Base-by-base conservation (phyloP, 2,329 filamentous ascomycete species). In the Parastagonospora avenae region DNA sequence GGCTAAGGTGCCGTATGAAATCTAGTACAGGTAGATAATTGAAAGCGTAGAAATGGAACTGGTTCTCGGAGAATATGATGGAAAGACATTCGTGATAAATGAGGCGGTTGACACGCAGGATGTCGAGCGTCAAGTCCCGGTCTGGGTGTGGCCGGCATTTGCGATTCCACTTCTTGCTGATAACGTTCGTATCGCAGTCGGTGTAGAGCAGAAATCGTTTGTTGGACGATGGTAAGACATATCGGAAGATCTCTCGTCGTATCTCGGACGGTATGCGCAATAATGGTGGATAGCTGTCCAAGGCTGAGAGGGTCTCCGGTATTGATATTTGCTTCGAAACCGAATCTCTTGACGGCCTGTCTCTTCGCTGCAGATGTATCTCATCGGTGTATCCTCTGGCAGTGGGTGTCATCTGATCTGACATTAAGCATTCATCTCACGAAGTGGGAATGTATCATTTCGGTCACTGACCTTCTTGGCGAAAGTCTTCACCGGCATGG, bases 151-250 rank as follows among this genome's bases (percentile, higher is more conserved):
- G 67, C 19, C 64, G 64, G 50, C 65, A 67, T 45, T 70, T 66
- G 42, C 64, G 63, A 47, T 71, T 73, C 67, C 67, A 73, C 45
- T 67, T 72, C 46, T 68, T 68, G 57, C 72, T 74, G 44, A 79
- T 59, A 8, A 63, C 64, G 14, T 60, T 69, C 7, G 72, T 59
- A 19, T 76, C 72, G 54, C 75, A 75, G 58, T 77, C 72, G 29
- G 76, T 79, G 60, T 76, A 76, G 52, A 81, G 68, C 10, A 77
- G 71, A 51, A 80, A 77, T 15, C 77, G 74, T 33, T 73, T 76
- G 50, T 71, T 70, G 11, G 69, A 70, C 24, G 67, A 70, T 4
- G 72, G 72, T 11, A 75, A 57, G 31, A 75, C 59, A 57, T 73
- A 71, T 62, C 68, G 62, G 48, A 73, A 64, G 42, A 75, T 75